Percentiles rank a stretch among this genome's conserved stretches.
phyloP scores from a whole-genome alignment of 2,329 filamentous ascomycete genomes.

The Aspergillus vadensis region DNA sequence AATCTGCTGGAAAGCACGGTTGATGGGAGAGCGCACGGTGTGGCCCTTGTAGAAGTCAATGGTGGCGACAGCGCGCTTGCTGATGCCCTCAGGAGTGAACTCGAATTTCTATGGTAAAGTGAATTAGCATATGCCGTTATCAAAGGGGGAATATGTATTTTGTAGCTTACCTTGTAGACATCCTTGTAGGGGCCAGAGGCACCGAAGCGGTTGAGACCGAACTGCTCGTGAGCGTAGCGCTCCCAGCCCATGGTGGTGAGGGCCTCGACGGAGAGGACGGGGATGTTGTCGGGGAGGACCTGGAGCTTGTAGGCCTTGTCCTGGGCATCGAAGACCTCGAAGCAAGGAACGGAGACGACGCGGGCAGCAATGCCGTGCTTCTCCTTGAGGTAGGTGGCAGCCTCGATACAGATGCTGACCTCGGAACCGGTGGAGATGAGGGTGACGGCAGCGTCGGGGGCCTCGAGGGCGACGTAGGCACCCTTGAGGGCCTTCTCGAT shows the following conservation, averaged over 20 bases:
- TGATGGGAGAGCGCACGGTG: constrained; percentile 90
- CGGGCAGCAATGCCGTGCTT: constrained; percentile 85
- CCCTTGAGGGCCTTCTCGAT: constrained; percentile 91
- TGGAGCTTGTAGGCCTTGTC: constrained; percentile 91
- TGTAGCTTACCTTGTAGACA: constrained; percentile 76
- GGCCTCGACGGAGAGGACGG: constrained; percentile 89
- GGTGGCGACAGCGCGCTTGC: constrained; percentile 90
- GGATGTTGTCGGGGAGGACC: constrained; percentile 91
- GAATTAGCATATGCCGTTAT: constrained; percentile 14
- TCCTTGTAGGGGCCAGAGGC: constrained; percentile 96
- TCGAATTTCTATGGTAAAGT: constrained; percentile 78
- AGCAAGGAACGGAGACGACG: constrained; percentile 94
- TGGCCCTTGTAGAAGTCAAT: constrained; percentile 97
- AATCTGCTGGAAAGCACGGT: constrained; percentile 96
- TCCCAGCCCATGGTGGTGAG: constrained; percentile 99
- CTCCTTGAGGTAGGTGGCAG: constrained; percentile 86
- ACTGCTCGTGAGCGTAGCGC: constrained; percentile 99
- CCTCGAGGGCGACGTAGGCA: constrained; percentile 87
- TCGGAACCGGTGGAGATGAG: constrained; percentile 95
- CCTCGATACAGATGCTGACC: constrained; percentile 89
- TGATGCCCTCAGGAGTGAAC: constrained; percentile 94
- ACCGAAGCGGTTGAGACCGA: constrained; percentile 98
- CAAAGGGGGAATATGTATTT: background rate
- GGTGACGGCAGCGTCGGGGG: constrained; percentile 80
- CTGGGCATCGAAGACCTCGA: constrained; percentile 94